Base-by-base conservation (phyloP, 2,329 filamentous ascomycete species). In the Fusarium temperatum region DNA sequence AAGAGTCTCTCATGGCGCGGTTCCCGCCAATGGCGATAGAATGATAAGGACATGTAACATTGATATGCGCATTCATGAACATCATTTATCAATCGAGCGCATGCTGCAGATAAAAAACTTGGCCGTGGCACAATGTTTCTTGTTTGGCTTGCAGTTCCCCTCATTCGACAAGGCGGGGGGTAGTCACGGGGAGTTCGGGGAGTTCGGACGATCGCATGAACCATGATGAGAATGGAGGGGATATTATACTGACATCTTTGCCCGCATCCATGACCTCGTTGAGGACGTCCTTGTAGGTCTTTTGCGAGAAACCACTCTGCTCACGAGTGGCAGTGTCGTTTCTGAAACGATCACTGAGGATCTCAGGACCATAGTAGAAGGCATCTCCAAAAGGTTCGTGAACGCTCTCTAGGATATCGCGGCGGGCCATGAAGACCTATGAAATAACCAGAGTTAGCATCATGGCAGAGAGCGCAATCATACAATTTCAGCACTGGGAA, bases 361-460 rank as follows among this genome's bases (percentile, higher is more conserved):
- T 89, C 85, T 99, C 96, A 12, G 96, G 95, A 59, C 96, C 96
- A 80, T 93, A 98, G 85, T 98, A 98, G 81, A 96, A 98, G 70
- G 95, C 93, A 84, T 98, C 96, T 61, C 96, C 96, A 83, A 98
- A 98, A 10, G 96, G 96, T 85, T 99, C 96, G 83, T 98, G 96
- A 77, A 96, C 88, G 81, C 94, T 97, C 78, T 92, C 88, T 68
- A 98, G 89, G 61, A 88, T 91, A 80, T 97, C 92, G 77, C 90
- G 89, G 76, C 94, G 93, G 78, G 95, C 98, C 96, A 98, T 98
- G 83, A 99, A 98, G 75, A 98, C 95, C 94, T 96, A 76, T 45
- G 60, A 62, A 28, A 45, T 62, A 65, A 32, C 30, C 15, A 62
- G 26, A 32, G 58, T 74, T 32, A 74, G 67, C 35, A 53, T 26